phyloP scores from a whole-genome alignment of 1,284 basidiomycete genomes.

The Pseudozyma flocculosa region DNA sequence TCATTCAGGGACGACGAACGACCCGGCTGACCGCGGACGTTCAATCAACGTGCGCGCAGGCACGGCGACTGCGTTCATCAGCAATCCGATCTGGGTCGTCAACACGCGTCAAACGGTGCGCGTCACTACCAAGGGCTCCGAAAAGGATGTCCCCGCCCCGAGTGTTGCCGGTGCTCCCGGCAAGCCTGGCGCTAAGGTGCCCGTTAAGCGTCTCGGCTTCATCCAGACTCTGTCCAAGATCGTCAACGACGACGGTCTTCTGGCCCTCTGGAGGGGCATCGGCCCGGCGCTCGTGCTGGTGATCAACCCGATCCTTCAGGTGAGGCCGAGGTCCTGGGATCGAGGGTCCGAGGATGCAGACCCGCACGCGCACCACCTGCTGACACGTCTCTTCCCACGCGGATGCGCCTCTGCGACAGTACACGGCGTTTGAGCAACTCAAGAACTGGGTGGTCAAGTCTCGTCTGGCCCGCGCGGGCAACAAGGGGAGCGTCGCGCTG shows the following conservation, averaged over 20 bases:
- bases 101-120: conserved; percentile 72
- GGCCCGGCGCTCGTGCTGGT: conserved; percentile 91
- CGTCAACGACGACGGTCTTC: conserved; percentile 72
- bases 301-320: conserved; percentile 85
- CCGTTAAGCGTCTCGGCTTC: conserved; percentile 47
- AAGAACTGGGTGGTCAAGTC: conserved; percentile 53
- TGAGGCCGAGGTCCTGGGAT: conserved; percentile 9
- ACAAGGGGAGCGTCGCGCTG: conserved; percentile 22
- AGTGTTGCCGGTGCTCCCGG: neutral
- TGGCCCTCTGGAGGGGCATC: conserved; percentile 90
- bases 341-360: no score
- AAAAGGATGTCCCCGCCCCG: conserved; percentile 1
- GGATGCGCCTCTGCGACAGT: conserved; percentile 10
- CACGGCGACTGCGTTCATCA: conserved; percentile 82
- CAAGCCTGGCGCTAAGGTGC: conserved; percentile 7
- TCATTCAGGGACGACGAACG: neutral
- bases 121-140: conserved; percentile 20
- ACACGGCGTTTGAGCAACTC: conserved; percentile 57
- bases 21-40: no score
- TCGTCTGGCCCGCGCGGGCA: conserved; percentile 28
- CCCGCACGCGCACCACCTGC: no score
- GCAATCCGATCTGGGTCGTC: conserved; percentile 76
- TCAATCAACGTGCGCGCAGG: conserved; percentile 66
- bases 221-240: conserved; percentile 73
- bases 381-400: no score